Evolutionary conservation across 169 alveolate genomes (phyloP).

Genomic region (Cryptosporidium tyzzeri): DNA sequence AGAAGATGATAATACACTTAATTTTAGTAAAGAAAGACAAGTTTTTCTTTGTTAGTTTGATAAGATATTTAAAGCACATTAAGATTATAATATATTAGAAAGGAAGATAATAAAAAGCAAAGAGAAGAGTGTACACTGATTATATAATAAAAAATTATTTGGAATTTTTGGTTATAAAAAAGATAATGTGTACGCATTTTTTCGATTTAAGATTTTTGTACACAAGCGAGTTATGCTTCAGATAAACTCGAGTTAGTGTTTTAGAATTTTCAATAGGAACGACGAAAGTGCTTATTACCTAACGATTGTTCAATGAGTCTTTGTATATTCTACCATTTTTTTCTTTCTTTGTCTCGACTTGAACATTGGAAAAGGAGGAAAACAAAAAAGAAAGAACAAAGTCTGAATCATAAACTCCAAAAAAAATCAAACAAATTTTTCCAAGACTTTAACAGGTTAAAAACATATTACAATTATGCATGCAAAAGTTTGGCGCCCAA

Average conservation of each 20-base stretch:
- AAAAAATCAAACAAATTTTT: too few relatives aligned
- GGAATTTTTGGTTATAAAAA: background rate
- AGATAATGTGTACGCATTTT: background rate
- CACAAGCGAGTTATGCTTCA: background rate
- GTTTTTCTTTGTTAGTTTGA: too few relatives aligned
- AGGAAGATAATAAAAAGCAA: too few relatives aligned
- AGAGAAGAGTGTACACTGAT: background rate
- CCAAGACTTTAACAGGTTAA: too few relatives aligned
- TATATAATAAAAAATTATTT: background rate
- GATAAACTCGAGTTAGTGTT: background rate
- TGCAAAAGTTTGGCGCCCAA: background rate
- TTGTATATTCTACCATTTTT: background rate
- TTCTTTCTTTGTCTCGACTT: background rate
- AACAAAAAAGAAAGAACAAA: too few relatives aligned
- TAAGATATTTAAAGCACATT: too few relatives aligned
- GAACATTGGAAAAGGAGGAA: too few relatives aligned
- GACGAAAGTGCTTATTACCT: background rate
- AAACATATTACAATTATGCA: background rate
- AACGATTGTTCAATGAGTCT: background rate
- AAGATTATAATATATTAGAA: too few relatives aligned
- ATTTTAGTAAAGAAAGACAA: too few relatives aligned
- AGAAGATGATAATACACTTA: too few relatives aligned
- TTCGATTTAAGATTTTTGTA: background rate
- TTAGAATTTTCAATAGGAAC: background rate
- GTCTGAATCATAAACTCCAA: too few relatives aligned